A percentile compares a stretch with the other conserved stretches of the same genome.
Evolutionary conservation across 306 rosid genomes (phyloP).

Genomic region (Sphenostylis stenocarpa): DNA sequence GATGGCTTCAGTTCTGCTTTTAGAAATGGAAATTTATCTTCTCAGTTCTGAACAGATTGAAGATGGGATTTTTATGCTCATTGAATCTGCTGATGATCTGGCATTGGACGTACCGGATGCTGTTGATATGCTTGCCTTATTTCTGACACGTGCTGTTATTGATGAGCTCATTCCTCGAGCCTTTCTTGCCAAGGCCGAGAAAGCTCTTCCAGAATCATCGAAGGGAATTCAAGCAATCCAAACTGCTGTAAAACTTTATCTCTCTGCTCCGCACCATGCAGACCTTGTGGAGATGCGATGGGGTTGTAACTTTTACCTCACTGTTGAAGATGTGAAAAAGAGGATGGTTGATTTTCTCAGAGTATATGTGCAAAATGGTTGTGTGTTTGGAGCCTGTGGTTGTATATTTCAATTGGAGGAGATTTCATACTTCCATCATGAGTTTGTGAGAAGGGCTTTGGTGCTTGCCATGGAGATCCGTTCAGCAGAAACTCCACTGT

Average conservation of each 20-base stretch:
- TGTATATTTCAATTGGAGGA: slow-evolving; percentile 77
- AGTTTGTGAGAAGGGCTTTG: slow-evolving; percentile 83
- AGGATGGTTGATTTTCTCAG: slow-evolving; percentile 65
- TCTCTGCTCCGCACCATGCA: slow-evolving; percentile 91
- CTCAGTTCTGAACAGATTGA: slow-evolving; percentile 73
- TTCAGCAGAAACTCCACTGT: slow-evolving; percentile 55
- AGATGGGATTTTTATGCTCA: slow-evolving; percentile 78
- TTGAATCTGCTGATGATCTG: slow-evolving; percentile 87
- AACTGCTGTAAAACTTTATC: slow-evolving; percentile 81
- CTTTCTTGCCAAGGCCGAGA: slow-evolving; percentile 66
- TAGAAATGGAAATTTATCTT: too few species aligned
- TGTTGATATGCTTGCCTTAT: slow-evolving; percentile 81
- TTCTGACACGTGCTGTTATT: slow-evolving; percentile 86
- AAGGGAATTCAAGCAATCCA: slow-evolving; percentile 70
- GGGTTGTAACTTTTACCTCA: slow-evolving; percentile 84
- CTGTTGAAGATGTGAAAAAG: slow-evolving; percentile 84
- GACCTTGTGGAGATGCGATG: slow-evolving; percentile 82
- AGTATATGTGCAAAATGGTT: slow-evolving; percentile 74
- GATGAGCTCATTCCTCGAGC: slow-evolving; percentile 90
- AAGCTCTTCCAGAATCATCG: slow-evolving; percentile 72
- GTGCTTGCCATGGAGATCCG: too few species aligned
- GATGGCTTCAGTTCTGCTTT: slow-evolving; percentile 85
- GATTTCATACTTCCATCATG: slow-evolving; percentile 83
- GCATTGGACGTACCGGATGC: slow-evolving; percentile 82
- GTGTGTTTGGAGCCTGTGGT: slow-evolving; percentile 74